A percentile compares a stretch with the other conserved stretches of the same genome.
These are phyloP conservation scores for Populus tomentosa DNA, from an alignment of 441 rosid genomes.

Conservation along the genomic window DNA sequence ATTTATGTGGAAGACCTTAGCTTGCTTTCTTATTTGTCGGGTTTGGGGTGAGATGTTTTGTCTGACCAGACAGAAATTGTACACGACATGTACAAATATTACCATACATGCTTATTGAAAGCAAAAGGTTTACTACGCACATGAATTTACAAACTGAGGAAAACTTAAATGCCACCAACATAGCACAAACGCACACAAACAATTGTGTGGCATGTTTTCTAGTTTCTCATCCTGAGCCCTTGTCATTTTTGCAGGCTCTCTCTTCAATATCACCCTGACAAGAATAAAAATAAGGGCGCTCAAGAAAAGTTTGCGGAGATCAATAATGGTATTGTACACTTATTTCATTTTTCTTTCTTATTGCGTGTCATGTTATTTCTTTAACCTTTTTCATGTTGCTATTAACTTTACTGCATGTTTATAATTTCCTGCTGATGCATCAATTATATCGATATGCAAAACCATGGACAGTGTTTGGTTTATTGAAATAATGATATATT, in stretches of 20 bases:
- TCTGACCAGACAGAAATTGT: not conserved
- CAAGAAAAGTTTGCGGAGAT: constrained; percentile 89
- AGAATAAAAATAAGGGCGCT: constrained; percentile 78
- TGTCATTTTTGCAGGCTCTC: constrained; percentile 53
- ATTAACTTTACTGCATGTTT: not conserved
- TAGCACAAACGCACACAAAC: not conserved
- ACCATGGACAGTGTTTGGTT: not conserved
- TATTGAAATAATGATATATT: not conserved
- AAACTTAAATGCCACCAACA: not conserved
- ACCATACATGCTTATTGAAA: not conserved
- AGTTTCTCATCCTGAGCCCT: not conserved
- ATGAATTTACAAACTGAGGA: not conserved
- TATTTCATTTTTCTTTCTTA: not conserved
- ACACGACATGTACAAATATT: not conserved
- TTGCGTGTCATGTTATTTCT: not conserved
- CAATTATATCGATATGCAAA: not conserved
- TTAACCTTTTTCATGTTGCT: not conserved
- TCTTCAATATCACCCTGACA: constrained; percentile 86
- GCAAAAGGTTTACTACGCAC: not conserved
- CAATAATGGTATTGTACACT: constrained; percentile 58
- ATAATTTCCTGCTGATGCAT: not conserved
- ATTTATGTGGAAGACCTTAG: not conserved
- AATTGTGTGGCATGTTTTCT: not conserved
- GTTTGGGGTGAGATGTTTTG: not conserved
- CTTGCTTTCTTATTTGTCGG: not conserved